Conservation (phyloP, 2,329 filamentous ascomycete genomes). For the Dactylellina sp. region DNA sequence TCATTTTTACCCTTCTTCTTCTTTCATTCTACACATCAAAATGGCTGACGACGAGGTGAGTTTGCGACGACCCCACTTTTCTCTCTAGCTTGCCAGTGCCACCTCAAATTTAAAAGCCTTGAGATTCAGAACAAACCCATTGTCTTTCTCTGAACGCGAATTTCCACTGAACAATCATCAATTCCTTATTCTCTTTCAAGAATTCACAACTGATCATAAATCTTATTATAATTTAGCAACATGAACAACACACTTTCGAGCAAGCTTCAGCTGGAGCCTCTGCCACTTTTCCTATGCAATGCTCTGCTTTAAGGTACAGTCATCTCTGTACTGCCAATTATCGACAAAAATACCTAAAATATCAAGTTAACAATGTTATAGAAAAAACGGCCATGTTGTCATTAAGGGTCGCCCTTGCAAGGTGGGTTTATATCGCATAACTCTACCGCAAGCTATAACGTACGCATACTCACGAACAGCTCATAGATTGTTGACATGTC, state of each 20-base stretch:
- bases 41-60: conserved; percentile 52
- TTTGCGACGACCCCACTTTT: conserved; percentile 44
- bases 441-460: background rate
- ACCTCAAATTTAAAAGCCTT: no score
- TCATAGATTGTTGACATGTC: conserved; percentile 92
- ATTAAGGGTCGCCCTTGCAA: conserved; percentile 99
- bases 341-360: background rate
- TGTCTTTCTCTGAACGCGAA: no score
- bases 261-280: conserved; percentile 98
- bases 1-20: conserved; percentile 21
- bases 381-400: conserved; percentile 72
- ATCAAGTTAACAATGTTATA: conserved; percentile 78
- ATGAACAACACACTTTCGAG: conserved; percentile 78
- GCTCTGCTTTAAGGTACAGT: conserved; percentile 78
- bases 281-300: conserved; percentile 95
- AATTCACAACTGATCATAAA: background rate
- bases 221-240: background rate
- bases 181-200: no score
- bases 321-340: background rate
- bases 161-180: no score
- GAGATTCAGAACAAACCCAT: no score
- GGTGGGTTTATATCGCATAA: background rate
- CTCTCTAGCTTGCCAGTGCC: background rate
- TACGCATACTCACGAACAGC: background rate
- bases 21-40: conserved; percentile 37